Evolutionary conservation across 495 filamentous ascomycete genomes (phyloP), one percentile per base, ranked within the genome.

Genomic region (Penicillium flavigenum): DNA sequence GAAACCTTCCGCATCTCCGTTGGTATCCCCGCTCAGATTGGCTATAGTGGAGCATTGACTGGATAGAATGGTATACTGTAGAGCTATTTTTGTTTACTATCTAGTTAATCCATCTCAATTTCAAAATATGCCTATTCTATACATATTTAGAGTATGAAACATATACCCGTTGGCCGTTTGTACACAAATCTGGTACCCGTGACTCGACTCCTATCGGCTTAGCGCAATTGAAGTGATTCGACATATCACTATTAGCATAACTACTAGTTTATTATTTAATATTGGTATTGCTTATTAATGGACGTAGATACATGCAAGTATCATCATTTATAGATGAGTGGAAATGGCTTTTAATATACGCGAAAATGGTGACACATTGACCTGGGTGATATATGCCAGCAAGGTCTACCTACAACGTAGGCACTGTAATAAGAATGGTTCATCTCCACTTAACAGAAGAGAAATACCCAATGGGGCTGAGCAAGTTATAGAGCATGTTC

Each of bases 1-100:
- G 65, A 66, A 65, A 68, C 63, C 51, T 57, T 61, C 57, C 60
- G 47, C 39, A 36, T 47, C 59, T 61, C 59, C 63, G 62, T 53
- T 42, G 59, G 51, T 44, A 32, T 51, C 22, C 22, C 54, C 60
- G 59, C 62, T 59, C 54, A 58, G 44, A 53, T 31, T 2, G 45
- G 48, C 17, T 32, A 51, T n/a, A 17, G 32, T 29, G 49, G 22
- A 52, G 34, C 24, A 52, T 27, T 34, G 27, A n/a, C 45, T 29
- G 22, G 3, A 24, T n/a, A 1, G 31, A 32, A 34, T 34, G 31
- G 12, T 34, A 47, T 29, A 27, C 24, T 47, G 12, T 16, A n/a
- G 11, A n/a, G 16, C 16, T 17, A 39, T 32, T 11, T 4, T 39
- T 39, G 16, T 6, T 39, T 17, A 9, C 17, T 38, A 38, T 38